Evolutionary conservation across 371 early-diverging fungal genomes (phyloP).

Genomic region (Mortierella sp.): DNA sequence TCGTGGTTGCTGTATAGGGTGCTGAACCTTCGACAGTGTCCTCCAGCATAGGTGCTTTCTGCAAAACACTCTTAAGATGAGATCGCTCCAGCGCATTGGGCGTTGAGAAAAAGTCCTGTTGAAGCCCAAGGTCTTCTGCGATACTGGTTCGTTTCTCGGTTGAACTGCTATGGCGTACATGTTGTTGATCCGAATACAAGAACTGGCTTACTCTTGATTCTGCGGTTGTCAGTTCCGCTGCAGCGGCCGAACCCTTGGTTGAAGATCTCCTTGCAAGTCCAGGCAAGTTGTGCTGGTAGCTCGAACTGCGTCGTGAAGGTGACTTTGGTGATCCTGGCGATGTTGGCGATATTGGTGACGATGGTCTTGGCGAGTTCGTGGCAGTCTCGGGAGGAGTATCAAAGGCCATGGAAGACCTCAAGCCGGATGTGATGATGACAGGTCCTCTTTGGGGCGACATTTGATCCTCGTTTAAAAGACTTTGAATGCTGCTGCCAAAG

Average conservation of each 20-base stretch:
- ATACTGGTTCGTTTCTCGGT: no score
- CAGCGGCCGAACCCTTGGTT: constrained; percentile 30
- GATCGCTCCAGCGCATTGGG: constrained; percentile 23
- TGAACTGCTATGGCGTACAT: no score
- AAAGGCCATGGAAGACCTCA: constrained; percentile 16
- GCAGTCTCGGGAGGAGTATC: constrained; percentile 52
- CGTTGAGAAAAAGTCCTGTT: constrained; percentile 12
- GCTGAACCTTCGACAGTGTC: no score
- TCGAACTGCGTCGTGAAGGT: no score
- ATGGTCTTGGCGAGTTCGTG: constrained; percentile 25
- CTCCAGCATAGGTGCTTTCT: no score
- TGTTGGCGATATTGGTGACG: constrained; percentile 13
- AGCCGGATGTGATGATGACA: background rate
- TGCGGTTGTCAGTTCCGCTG: constrained; percentile 30
- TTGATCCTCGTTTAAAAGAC: constrained; percentile 43
- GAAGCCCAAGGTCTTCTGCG: background rate
- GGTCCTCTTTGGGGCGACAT: constrained; percentile 20
- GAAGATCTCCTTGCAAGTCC: constrained; percentile 39
- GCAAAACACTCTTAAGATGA: constrained; percentile 4
- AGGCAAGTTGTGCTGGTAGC: constrained; percentile 20
- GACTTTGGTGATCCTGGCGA: constrained; percentile 3
- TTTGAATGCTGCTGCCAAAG: constrained; percentile 41
- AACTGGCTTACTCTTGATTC: constrained; percentile 45
- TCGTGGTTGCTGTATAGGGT: background rate
- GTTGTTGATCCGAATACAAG: constrained; percentile 21